Evolutionary conservation across 2,329 filamentous ascomycete genomes (phyloP).

Genomic region (Zymoseptoria brevis): DNA sequence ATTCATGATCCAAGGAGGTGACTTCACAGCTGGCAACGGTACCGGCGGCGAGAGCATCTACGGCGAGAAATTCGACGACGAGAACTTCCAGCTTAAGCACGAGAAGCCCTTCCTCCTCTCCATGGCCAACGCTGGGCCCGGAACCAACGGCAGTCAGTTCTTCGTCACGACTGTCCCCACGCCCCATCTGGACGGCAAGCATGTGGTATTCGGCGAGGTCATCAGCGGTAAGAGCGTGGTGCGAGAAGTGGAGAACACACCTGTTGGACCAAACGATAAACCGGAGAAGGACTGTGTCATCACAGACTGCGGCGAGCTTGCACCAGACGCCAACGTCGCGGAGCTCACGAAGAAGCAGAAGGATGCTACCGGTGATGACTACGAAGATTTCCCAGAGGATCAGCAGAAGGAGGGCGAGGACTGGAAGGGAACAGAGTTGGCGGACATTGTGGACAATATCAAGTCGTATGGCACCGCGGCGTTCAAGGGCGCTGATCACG

Average conservation of each 20-base stretch:
- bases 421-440: constrained; percentile 59
- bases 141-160: constrained; percentile 95
- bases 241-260: constrained; percentile 79
- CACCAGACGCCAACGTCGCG: constrained; percentile 58
- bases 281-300: constrained; percentile 67
- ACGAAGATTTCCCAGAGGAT: constrained; percentile 95
- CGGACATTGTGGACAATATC: constrained; percentile 73
- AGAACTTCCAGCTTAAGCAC: constrained; percentile 90
- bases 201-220: constrained; percentile 95
- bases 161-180: constrained; percentile 96
- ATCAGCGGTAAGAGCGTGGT: constrained; percentile 86
- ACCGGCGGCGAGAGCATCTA: constrained; percentile 97
- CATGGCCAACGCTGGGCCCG: constrained; percentile 96
- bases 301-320: constrained; percentile 73
- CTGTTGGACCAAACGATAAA: constrained; percentile 68
- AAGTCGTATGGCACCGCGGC: constrained; percentile 90
- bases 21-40: constrained; percentile 90
- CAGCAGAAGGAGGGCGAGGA: constrained; percentile 47
- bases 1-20: constrained; percentile 98
- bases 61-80: constrained; percentile 92
- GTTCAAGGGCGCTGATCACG: constrained; percentile 70
- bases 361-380: constrained; percentile 79
- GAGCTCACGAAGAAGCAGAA: constrained; percentile 59
- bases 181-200: constrained; percentile 89
- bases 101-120: constrained; percentile 87